A percentile compares a stretch with the other conserved stretches of the same genome.
phyloP scores from a whole-genome alignment of 345 rosid genomes.

The Salix viminalis region DNA sequence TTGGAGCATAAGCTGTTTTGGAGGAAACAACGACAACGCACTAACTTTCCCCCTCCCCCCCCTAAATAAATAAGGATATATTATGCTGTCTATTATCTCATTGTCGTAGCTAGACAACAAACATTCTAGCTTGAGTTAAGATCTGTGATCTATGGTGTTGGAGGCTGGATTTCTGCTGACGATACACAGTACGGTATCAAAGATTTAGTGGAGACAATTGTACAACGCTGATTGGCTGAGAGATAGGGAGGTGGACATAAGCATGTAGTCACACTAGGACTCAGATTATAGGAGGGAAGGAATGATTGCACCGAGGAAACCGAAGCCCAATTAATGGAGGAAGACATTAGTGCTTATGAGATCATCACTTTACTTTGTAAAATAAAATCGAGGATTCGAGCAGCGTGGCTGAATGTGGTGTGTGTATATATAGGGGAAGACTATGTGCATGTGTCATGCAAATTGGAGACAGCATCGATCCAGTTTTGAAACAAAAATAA shows the following conservation, averaged over 20 bases:
- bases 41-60: neutral
- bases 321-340: conserved; percentile 13
- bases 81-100: neutral
- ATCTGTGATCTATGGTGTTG: neutral
- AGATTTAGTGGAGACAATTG: conserved; percentile 14
- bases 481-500: neutral
- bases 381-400: neutral
- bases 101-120: neutral
- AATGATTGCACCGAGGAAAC: conserved; percentile 12
- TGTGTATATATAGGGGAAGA: conserved; percentile 11
- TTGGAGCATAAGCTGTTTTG: conserved; percentile 35
- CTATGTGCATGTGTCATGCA: conserved; percentile 23
- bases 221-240: conserved; percentile 5
- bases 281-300: conserved; percentile 14
- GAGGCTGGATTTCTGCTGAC: neutral
- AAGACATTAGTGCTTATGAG: conserved; percentile 27
- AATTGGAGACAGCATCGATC: conserved; percentile 15
- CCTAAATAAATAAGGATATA: neutral
- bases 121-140: neutral
- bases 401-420: conserved; percentile 8
- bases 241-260: conserved; percentile 12
- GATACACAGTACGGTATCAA: neutral
- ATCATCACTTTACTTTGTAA: conserved; percentile 12
- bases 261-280: conserved; percentile 21
- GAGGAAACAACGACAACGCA: conserved; percentile 39